These are phyloP conservation scores for Backusella luteola DNA, from an alignment of 192 early-diverging fungal species.

Conservation along the genomic window DNA sequence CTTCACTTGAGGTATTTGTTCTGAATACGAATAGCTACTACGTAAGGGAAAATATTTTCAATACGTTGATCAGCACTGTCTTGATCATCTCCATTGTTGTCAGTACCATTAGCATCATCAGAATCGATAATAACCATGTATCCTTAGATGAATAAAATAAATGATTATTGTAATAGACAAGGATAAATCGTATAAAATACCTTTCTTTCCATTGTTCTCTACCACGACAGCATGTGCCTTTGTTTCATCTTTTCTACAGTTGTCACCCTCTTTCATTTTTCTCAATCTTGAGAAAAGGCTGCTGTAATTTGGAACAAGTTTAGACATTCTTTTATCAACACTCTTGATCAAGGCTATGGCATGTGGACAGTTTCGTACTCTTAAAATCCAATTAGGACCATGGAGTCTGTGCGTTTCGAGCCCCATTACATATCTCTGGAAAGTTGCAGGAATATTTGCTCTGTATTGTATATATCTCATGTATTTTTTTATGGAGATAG, in stretches of 20 bases:
- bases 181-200: neutral
- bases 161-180: neutral
- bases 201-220: neutral
- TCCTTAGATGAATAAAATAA: neutral
- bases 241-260: neutral
- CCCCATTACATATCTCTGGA: neutral
- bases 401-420: neutral
- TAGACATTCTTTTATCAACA: neutral
- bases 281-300: neutral
- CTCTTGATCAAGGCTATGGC: neutral
- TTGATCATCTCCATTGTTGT: neutral
- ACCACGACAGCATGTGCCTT: neutral
- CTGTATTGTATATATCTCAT: neutral
- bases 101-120: neutral
- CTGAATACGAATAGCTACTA: neutral
- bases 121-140: neutral
- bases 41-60: neutral
- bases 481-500: neutral
- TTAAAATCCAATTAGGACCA: neutral
- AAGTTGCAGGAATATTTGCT: neutral
- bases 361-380: neutral
- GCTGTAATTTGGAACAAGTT: neutral
- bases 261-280: neutral
- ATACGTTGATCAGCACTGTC: neutral
- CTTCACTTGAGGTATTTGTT: neutral